Base-by-base conservation (phyloP, 768 basidiomycete genomes). In the Albatrellus ellisii region DNA sequence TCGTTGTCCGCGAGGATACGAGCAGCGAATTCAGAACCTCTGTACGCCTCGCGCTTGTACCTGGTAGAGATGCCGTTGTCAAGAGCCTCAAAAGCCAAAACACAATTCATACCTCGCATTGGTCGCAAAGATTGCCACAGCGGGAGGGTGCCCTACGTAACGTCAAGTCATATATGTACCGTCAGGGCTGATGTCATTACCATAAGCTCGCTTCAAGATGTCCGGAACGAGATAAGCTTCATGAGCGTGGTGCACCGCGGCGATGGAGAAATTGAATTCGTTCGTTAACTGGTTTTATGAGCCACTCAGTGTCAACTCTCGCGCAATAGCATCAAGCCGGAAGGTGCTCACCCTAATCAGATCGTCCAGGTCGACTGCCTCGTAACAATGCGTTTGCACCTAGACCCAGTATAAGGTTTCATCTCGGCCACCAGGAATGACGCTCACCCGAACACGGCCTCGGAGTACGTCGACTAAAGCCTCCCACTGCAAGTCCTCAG, bases 201-300 rank as follows among this genome's bases (percentile, higher is more conserved):
- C 56, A 27, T 69, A 91, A 46, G 79, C 75, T 57, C 72, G 64
- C 59, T 89, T 92, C 46, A 97, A 62, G 4, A 82, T 61, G 18
- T 76, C 75, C 1, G 90, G 86, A 18, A 91, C 81, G n/a, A 95
- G 70, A 61, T 87, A 95, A 1, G 88, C 76, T 57, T 94, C 89
- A 42, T 87, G 79, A 6, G 89, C 91, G 54, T 87, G 82, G 53
- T 91, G 87, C 54, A 91, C 77, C 5, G 85, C 80, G 5, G 82
- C 74, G 22, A 91, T 67, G 1, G 76, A 70, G 54, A 89, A 90
- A 51, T 87, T 63, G 66, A 92, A 97, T 59, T 95, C 91, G 55
- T 94, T 86, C 26, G 86, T 77, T 38, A 95, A 68, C 75, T 90
- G 24, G n/a, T 6, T 20, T 45, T 36, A 7, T 41, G 18, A 36